Percentiles rank a stretch among this genome's conserved stretches.
phyloP scores from a whole-genome alignment of 352 stramenopile species.

The Pythium rishiriense region DNA sequence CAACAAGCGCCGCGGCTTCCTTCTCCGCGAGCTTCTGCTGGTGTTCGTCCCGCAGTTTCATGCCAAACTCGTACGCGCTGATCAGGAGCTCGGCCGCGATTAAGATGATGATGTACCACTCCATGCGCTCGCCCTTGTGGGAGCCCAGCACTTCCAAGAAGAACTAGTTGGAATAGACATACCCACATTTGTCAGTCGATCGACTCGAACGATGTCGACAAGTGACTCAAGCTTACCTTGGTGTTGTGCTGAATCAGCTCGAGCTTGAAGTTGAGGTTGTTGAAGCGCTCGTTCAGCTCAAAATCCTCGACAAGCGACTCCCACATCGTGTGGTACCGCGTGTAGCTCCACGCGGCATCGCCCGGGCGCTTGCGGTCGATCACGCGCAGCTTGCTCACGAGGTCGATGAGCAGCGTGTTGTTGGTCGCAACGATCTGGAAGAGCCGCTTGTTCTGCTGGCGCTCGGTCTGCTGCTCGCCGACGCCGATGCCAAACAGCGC shows the following conservation, averaged over 20 bases:
- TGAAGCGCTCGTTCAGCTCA: conserved; percentile 93
- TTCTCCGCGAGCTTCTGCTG: conserved; percentile 18
- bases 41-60: conserved; percentile 63
- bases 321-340: conserved; percentile 93
- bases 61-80: conserved; percentile 77
- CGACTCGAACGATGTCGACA: too few relatives aligned
- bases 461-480: conserved; percentile 55
- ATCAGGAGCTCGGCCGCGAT: conserved; percentile 95
- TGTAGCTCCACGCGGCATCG: conserved; percentile 95
- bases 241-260: conserved; percentile 98
- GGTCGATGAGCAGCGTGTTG: conserved; percentile 96
- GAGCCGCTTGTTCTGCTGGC: conserved; percentile 75
- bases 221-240: too few relatives aligned
- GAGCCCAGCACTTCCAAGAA: conserved; percentile 97
- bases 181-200: too few relatives aligned
- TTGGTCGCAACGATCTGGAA: conserved; percentile 94
- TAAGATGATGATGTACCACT: conserved; percentile 98
- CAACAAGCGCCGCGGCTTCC: conserved; percentile 1
- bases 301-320: conserved; percentile 90
- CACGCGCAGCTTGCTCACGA: conserved; percentile 95
- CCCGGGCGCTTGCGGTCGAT: conserved; percentile 92
- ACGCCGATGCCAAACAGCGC: conserved; percentile 63
- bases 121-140: conserved; percentile 93
- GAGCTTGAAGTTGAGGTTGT: conserved; percentile 97
- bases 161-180: too few relatives aligned